Percentiles rank a stretch among this genome's conserved stretches.
These are phyloP conservation scores for Grosmannia huntii DNA, from an alignment of 2,329 filamentous ascomycete genomes.

Conservation along the genomic window DNA sequence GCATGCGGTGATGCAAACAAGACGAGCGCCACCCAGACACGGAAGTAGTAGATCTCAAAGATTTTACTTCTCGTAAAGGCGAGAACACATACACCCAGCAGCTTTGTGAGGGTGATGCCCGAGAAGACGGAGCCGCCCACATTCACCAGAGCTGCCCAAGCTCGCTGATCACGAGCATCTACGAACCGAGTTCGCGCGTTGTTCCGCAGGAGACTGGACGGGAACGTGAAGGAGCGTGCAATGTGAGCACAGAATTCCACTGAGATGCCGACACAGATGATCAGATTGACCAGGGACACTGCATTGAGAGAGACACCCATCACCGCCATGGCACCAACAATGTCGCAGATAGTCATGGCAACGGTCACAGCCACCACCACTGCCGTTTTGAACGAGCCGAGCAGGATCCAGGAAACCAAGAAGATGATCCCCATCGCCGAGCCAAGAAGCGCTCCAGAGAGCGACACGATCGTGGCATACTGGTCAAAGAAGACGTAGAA, in stretches of 20 bases:
- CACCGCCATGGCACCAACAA: slow-evolving; percentile 88
- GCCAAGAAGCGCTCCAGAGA: slow-evolving; percentile 69
- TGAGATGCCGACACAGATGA: slow-evolving; percentile 92
- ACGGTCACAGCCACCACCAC: slow-evolving; percentile 76
- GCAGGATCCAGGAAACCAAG: slow-evolving; percentile 60
- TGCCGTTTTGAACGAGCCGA: slow-evolving; percentile 75
- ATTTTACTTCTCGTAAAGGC: slow-evolving; percentile 97
- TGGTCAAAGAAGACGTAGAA: slow-evolving; percentile 99
- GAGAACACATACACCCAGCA: slow-evolving; percentile 80
- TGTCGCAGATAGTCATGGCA: slow-evolving; percentile 85
- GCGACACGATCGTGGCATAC: slow-evolving; percentile 70
- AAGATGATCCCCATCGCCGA: slow-evolving; percentile 81
- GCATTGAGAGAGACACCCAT: slow-evolving; percentile 85
- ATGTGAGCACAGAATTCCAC: slow-evolving; percentile 98
- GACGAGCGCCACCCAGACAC: slow-evolving; percentile 87
- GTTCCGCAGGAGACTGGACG: slow-evolving; percentile 69
- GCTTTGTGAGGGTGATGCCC: slow-evolving; percentile 91
- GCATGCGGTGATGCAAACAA: slow-evolving; percentile 81
- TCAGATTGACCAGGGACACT: slow-evolving; percentile 85
- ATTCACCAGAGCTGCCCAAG: slow-evolving; percentile 88
- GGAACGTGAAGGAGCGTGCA: slow-evolving; percentile 91
- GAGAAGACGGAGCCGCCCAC: slow-evolving; percentile 91
- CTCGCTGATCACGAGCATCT: slow-evolving; percentile 62
- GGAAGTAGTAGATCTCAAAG: slow-evolving; percentile 98
- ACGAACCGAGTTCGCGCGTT: slow-evolving; percentile 65